Percentiles rank a stretch among this genome's conserved stretches.
Evolutionary conservation across 495 filamentous ascomycete genomes (phyloP).

Genomic region (Penicillium soppii): DNA sequence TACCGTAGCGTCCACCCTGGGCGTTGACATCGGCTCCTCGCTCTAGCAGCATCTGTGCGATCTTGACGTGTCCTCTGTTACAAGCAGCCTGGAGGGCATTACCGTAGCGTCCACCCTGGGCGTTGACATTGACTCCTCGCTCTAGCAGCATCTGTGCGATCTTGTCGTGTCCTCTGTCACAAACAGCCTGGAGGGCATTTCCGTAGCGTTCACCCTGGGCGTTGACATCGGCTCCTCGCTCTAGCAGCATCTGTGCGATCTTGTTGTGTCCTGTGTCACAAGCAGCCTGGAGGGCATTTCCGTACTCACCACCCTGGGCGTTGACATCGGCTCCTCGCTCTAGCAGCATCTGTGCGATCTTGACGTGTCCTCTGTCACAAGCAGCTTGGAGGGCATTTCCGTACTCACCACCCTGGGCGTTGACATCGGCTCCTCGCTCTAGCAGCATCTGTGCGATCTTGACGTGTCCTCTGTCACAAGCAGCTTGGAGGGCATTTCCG

Average conservation of each 20-base stretch:
- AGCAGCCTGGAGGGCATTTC: not conserved
- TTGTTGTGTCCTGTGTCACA: no score
- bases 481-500: not conserved
- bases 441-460: not conserved
- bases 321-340: not conserved
- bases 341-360: not conserved
- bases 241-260: no score
- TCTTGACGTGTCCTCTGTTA: no score
- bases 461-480: not conserved
- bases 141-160: no score
- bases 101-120: no score
- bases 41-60: no score
- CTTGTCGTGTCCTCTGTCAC: no score
- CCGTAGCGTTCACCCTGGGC: not conserved
- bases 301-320: not conserved
- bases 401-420: not conserved
- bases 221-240: no score
- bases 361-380: not conserved
- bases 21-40: no score
- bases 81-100: no score
- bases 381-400: not conserved
- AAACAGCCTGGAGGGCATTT: not conserved
- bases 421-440: not conserved
- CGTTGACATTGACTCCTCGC: not conserved
- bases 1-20: no score